These are phyloP conservation scores for Claviceps capensis DNA, from an alignment of 2,329 filamentous ascomycete genomes.

Conservation along the genomic window DNA sequence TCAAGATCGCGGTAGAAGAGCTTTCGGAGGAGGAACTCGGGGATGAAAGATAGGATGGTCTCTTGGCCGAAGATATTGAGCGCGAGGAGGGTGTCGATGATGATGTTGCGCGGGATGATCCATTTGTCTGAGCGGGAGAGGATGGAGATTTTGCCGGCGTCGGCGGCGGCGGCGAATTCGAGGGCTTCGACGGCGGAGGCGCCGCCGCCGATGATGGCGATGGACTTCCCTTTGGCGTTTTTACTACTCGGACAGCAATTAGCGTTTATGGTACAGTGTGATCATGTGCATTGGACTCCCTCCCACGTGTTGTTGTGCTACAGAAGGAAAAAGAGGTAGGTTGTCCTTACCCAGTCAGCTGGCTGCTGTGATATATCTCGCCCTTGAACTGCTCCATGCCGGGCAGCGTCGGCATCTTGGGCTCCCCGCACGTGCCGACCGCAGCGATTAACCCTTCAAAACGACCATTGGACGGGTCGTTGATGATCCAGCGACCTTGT, in stretches of 20 bases:
- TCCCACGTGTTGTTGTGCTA: no score
- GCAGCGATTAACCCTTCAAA: constrained; percentile 73
- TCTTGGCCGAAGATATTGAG: constrained; percentile 71
- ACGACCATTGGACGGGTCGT: constrained; percentile 51
- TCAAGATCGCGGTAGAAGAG: constrained; percentile 75
- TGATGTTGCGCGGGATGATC: constrained; percentile 70
- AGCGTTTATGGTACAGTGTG: background rate
- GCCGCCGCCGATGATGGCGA: constrained; percentile 65
- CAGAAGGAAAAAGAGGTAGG: background rate
- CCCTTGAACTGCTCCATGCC: constrained; percentile 63
- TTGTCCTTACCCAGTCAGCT: constrained; percentile 44
- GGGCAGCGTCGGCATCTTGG: constrained; percentile 56
- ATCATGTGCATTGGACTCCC: no score
- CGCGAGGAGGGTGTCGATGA: constrained; percentile 60
- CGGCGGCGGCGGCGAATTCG: constrained; percentile 58
- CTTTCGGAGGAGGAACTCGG: constrained; percentile 58
- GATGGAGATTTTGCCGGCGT: constrained; percentile 56
- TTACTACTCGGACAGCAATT: constrained; percentile 28
- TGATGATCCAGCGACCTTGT: constrained; percentile 63
- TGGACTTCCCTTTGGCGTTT: constrained; percentile 57
- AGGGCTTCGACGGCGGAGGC: constrained; percentile 72
- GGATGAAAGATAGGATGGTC: constrained; percentile 62
- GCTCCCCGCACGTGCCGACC: constrained; percentile 67
- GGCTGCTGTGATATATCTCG: constrained; percentile 59
- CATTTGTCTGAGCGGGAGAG: constrained; percentile 71